phyloP scores from a whole-genome alignment of 148 eudicot genomes.

The Spergularia marina region DNA sequence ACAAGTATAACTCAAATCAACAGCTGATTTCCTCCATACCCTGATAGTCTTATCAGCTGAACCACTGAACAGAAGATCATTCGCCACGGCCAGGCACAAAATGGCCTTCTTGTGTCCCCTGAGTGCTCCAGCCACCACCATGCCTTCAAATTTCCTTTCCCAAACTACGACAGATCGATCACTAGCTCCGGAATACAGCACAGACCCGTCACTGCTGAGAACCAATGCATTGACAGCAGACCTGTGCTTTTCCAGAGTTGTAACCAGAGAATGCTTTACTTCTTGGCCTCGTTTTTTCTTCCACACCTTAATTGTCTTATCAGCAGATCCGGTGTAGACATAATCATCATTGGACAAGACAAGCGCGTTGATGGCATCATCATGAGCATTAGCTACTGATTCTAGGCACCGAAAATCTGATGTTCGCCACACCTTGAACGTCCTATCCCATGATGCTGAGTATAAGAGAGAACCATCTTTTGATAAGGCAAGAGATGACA shows the following conservation, averaged over 20 bases:
- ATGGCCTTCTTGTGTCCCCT: conserved; percentile 80
- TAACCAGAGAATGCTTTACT: conserved; percentile 36
- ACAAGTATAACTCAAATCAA: conserved; percentile 48
- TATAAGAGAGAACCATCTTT: conserved; percentile 51
- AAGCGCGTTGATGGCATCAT: conserved; percentile 80
- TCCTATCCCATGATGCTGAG: conserved; percentile 85
- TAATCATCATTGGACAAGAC: conserved; percentile 47
- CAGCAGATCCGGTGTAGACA: conserved; percentile 82
- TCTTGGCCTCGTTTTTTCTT: conserved; percentile 27
- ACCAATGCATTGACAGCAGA: conserved; percentile 82
- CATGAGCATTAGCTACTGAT: conserved; percentile 67
- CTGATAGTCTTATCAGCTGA: conserved; percentile 82
- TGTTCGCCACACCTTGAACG: conserved; percentile 69
- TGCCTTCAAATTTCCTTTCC: conserved; percentile 41
- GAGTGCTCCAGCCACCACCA: conserved; percentile 65
- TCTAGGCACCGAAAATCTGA: conserved; percentile 64
- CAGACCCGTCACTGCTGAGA: conserved; percentile 47
- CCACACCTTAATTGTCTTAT: conserved; percentile 74
- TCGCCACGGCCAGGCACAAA: conserved; percentile 55
- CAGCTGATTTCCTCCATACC: conserved; percentile 59
- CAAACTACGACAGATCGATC: conserved; percentile 78
- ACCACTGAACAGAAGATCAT: conserved; percentile 70
- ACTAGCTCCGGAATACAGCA: conserved; percentile 80
- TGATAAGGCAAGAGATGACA: conserved; percentile 61
- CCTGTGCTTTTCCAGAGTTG: conserved; percentile 55